These are phyloP conservation scores for Geotrichum citri-aurantii DNA, from an alignment of 1,139 yeast species.

Conservation along the genomic window DNA sequence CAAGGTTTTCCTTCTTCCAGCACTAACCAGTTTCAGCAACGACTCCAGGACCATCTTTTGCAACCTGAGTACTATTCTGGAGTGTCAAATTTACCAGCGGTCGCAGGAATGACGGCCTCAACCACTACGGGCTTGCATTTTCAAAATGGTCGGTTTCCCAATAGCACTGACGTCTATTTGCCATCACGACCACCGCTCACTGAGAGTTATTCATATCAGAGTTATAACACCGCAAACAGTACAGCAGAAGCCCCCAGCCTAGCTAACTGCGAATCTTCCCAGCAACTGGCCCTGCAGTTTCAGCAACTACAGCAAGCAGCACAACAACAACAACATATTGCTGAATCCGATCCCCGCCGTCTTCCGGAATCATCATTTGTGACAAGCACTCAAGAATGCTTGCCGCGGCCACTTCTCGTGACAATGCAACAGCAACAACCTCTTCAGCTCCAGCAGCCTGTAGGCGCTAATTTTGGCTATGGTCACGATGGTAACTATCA, in stretches of 20 bases:
- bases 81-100: background rate
- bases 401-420: constrained; percentile 6
- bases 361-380: background rate
- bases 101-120: background rate
- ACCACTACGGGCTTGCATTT: background rate
- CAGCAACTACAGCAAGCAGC: background rate
- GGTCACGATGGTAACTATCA: constrained; percentile 1
- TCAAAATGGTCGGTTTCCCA: background rate
- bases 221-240: constrained; percentile 5
- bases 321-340: background rate
- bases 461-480: constrained; percentile 2
- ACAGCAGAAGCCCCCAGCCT: background rate
- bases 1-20: background rate
- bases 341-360: constrained; percentile 3
- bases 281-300: background rate
- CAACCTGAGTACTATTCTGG: constrained; percentile 6
- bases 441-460: constrained; percentile 11
- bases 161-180: constrained; percentile 5
- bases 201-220: constrained; percentile 7
- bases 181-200: constrained; percentile 15
- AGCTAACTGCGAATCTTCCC: constrained; percentile 1
- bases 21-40: background rate
- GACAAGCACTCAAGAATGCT: constrained; percentile 4
- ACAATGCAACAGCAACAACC: constrained; percentile 2
- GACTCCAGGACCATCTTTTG: background rate